phyloP scores from a whole-genome alignment of 2,329 filamentous ascomycete genomes.

The Sphaerulina musiva region DNA sequence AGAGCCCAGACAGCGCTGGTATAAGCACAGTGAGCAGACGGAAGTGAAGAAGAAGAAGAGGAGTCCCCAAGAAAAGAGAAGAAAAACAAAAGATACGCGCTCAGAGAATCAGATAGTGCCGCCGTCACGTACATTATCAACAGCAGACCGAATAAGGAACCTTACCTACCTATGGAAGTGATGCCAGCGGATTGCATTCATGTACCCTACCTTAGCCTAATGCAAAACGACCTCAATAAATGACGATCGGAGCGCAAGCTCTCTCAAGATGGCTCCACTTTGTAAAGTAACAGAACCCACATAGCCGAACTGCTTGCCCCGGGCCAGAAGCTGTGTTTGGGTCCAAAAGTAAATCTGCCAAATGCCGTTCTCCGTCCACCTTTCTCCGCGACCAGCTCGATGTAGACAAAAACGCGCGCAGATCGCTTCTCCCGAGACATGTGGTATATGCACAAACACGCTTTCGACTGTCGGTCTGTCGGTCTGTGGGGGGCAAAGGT shows the following conservation, averaged over 20 bases:
- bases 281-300: neutral
- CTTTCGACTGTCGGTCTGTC: too few species aligned
- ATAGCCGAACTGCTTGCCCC: neutral
- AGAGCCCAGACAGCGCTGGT: too few species aligned
- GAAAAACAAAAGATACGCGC: neutral
- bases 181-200: too few species aligned
- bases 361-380: neutral
- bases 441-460: too few species aligned
- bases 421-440: too few species aligned
- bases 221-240: neutral
- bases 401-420: neutral
- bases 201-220: too few species aligned
- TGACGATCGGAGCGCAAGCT: neutral
- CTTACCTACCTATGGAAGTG: too few species aligned
- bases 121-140: conserved; percentile 6
- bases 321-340: neutral
- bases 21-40: neutral
- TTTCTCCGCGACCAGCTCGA: neutral
- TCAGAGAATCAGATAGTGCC: neutral
- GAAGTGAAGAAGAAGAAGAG: neutral
- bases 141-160: neutral
- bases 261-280: neutral
- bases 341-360: neutral
- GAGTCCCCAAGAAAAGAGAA: neutral
- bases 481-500: too few species aligned